These are phyloP conservation scores for Stygiomarasmius scandens DNA, from an alignment of 1,284 basidiomycete genomes.

Conservation along the genomic window DNA sequence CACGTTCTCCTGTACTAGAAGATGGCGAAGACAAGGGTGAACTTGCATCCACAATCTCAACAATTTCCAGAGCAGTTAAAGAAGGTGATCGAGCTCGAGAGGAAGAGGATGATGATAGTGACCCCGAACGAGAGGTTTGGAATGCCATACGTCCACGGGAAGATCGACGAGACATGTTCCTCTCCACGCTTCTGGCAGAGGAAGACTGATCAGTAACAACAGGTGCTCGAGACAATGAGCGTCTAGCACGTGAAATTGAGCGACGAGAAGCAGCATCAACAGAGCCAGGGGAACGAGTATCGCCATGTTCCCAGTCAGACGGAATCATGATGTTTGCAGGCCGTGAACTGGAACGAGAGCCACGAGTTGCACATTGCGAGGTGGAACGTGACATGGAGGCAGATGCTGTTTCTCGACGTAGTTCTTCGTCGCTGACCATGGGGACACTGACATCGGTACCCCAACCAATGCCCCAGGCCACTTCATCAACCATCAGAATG, in stretches of 20 bases:
- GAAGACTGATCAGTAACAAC: conserved; percentile 33
- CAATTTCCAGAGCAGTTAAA: conserved; percentile 22
- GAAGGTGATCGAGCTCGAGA: conserved; percentile 23
- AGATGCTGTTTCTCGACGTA: conserved; percentile 6
- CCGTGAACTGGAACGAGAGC: conserved; percentile 30
- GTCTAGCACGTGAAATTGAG: conserved; percentile 38
- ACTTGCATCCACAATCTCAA: conserved; percentile 13
- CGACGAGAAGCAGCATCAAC: conserved; percentile 38
- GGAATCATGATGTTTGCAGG: conserved; percentile 19
- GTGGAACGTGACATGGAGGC: conserved; percentile 5
- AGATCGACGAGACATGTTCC: not conserved
- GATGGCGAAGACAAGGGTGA: conserved; percentile 26
- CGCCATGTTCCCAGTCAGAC: conserved; percentile 5
- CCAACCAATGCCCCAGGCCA: conserved; percentile 83
- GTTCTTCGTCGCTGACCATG: conserved; percentile 29
- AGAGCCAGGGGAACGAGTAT: conserved; percentile 7
- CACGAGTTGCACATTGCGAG: conserved; percentile 9
- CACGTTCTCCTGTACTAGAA: conserved; percentile 38
- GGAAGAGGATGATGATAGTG: conserved; percentile 24
- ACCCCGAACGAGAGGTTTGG: not conserved
- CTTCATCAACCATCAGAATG: conserved; percentile 72
- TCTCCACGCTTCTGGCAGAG: conserved; percentile 32
- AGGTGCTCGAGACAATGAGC: conserved; percentile 48
- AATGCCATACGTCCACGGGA: not conserved
- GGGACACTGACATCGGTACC: conserved; percentile 49